These are phyloP conservation scores for Phaeoacremonium minimum DNA, from an alignment of 2,329 filamentous ascomycete genomes.

Conservation along the genomic window DNA sequence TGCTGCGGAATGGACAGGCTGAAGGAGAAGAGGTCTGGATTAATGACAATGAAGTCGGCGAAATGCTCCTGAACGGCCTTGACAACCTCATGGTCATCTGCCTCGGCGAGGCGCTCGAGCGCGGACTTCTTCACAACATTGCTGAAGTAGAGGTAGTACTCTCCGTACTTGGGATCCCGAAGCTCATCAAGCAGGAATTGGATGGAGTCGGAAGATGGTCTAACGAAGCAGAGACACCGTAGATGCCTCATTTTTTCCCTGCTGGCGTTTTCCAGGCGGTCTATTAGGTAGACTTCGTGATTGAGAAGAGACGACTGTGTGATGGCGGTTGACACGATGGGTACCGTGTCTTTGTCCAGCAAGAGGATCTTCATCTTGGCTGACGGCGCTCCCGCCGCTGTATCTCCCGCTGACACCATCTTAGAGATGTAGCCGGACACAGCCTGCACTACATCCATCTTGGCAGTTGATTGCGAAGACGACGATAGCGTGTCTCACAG, in stretches of 20 bases:
- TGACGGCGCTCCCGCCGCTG: constrained; percentile 58
- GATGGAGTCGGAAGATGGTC: constrained; percentile 88
- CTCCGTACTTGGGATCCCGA: constrained; percentile 92
- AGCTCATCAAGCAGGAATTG: constrained; percentile 93
- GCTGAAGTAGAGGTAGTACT: constrained; percentile 96
- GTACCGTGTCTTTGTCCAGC: constrained; percentile 88
- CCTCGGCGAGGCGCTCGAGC: constrained; percentile 88
- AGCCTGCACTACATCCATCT: constrained; percentile 91
- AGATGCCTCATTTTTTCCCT: constrained; percentile 98
- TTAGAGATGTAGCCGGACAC: constrained; percentile 93
- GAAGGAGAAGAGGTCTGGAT: constrained; percentile 86
- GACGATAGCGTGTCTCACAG: no score
- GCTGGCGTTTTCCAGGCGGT: constrained; percentile 83
- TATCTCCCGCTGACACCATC: constrained; percentile 85
- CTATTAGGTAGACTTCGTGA: constrained; percentile 96
- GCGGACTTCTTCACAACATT: constrained; percentile 97
- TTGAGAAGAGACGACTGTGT: constrained; percentile 93
- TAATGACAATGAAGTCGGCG: constrained; percentile 91
- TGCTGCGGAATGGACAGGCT: constrained; percentile 68
- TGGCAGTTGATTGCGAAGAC: constrained; percentile 20
- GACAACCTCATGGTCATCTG: constrained; percentile 96
- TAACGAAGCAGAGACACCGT: constrained; percentile 86
- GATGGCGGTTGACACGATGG: constrained; percentile 90
- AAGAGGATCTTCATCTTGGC: constrained; percentile 98
- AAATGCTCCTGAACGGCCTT: constrained; percentile 94